A percentile compares a stretch with the other conserved stretches of the same genome.
phyloP scores from a whole-genome alignment of 306 rosid species.

The Cercis canadensis region DNA sequence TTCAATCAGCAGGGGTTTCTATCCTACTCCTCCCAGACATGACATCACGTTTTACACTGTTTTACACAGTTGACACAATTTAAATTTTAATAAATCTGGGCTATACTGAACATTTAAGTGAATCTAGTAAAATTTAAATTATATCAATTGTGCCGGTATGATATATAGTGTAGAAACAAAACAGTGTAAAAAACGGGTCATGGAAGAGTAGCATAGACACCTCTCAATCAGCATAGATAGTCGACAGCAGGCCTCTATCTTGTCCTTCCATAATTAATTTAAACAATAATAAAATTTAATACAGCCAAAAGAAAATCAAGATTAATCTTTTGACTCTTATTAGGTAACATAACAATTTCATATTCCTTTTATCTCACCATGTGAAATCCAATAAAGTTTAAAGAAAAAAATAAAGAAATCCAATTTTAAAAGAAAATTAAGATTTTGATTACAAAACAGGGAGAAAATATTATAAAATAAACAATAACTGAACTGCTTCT shows the following conservation, averaged over 20 bases:
- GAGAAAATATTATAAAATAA: too few relatives aligned
- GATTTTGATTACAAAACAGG: neutral
- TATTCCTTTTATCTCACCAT: conserved; percentile 6
- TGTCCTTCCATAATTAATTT: neutral
- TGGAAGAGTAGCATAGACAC: too few relatives aligned
- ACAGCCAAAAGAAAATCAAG: conserved; percentile 8
- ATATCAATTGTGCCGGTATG: too few relatives aligned
- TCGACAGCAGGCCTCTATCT: neutral
- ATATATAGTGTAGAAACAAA: too few relatives aligned
- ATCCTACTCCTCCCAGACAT: too few relatives aligned
- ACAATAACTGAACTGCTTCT: conserved; percentile 14
- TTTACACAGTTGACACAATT: too few relatives aligned
- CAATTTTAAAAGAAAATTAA: neutral
- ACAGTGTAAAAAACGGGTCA: too few relatives aligned
- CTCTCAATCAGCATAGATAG: too few relatives aligned
- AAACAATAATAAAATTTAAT: neutral
- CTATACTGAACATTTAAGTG: too few relatives aligned
- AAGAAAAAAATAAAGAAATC: neutral
- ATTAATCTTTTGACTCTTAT: conserved; percentile 9
- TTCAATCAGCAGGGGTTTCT: neutral
- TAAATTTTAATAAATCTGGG: too few relatives aligned
- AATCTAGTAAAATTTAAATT: too few relatives aligned
- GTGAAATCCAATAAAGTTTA: conserved; percentile 26
- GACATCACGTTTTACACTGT: too few relatives aligned
- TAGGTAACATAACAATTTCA: conserved; percentile 13